Percentiles rank a stretch among this genome's conserved stretches.
Evolutionary conservation across 2,329 filamentous ascomycete species (phyloP).

Genomic region (Colletotrichum scovillei): DNA sequence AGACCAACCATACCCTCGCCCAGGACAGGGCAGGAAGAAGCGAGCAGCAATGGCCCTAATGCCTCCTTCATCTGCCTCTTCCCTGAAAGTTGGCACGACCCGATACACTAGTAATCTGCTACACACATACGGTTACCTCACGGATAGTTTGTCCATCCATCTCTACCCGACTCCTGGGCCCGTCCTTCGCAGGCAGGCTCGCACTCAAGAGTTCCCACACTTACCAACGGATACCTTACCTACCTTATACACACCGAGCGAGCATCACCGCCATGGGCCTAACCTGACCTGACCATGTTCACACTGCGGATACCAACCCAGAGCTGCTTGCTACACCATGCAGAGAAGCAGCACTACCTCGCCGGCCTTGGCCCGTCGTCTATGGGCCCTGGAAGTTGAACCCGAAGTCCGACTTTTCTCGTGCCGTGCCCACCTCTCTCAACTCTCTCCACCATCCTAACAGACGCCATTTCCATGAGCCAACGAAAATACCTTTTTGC

Average conservation of each 20-base stretch:
- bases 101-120: not conserved
- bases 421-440: not conserved
- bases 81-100: not conserved
- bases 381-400: not conserved
- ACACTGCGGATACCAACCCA: not conserved
- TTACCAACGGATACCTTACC: not conserved
- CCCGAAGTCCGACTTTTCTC: slow-evolving; percentile 9
- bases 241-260: not conserved
- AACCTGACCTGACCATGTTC: not conserved
- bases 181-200: not conserved
- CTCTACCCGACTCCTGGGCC: not conserved
- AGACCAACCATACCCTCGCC: not conserved
- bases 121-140: not conserved
- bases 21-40: not conserved
- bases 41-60: not conserved
- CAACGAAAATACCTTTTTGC: slow-evolving; percentile 3
- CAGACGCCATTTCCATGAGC: not conserved
- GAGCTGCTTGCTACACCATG: not conserved
- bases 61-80: not conserved
- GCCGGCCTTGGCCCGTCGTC: not conserved
- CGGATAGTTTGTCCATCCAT: not conserved
- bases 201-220: not conserved
- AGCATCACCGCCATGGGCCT: not conserved
- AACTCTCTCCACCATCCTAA: slow-evolving; percentile 10
- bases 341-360: not conserved